These are phyloP conservation scores for Cladophialophora chaetospira DNA, from an alignment of 2,329 filamentous ascomycete species.

Conservation along the genomic window DNA sequence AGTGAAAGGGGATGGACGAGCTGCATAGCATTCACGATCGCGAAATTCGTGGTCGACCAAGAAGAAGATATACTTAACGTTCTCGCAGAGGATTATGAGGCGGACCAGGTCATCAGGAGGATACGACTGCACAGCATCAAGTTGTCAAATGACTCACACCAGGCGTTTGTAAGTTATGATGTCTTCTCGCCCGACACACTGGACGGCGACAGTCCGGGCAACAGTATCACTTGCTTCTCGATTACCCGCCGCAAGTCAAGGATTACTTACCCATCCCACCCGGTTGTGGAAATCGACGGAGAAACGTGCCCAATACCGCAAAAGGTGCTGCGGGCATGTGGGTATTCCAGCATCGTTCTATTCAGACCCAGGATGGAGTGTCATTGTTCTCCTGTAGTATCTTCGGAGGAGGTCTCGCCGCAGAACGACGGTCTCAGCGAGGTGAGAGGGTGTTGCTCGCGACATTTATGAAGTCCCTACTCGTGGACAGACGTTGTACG, in stretches of 20 bases:
- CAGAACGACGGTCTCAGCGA: not conserved
- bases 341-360: constrained; percentile 13
- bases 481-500: no score
- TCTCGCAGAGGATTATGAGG: not conserved
- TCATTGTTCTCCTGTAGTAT: not conserved
- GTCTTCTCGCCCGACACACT: not conserved
- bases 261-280: constrained; percentile 11
- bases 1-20: constrained; percentile 22
- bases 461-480: not conserved
- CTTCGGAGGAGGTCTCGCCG: not conserved
- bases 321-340: constrained; percentile 13
- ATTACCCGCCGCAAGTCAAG: not conserved
- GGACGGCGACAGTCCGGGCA: not conserved
- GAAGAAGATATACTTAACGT: constrained; percentile 3
- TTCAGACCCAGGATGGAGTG: constrained; percentile 7
- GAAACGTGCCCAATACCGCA: constrained; percentile 1
- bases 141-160: not conserved
- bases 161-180: not conserved
- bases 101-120: not conserved
- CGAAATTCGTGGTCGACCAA: constrained; percentile 15
- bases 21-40: constrained; percentile 16
- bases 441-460: not conserved
- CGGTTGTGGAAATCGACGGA: constrained; percentile 15
- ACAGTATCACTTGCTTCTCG: not conserved
- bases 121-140: constrained; percentile 4